Conservation (phyloP, 2,329 filamentous ascomycete genomes). For the Colletotrichum abscissum region DNA sequence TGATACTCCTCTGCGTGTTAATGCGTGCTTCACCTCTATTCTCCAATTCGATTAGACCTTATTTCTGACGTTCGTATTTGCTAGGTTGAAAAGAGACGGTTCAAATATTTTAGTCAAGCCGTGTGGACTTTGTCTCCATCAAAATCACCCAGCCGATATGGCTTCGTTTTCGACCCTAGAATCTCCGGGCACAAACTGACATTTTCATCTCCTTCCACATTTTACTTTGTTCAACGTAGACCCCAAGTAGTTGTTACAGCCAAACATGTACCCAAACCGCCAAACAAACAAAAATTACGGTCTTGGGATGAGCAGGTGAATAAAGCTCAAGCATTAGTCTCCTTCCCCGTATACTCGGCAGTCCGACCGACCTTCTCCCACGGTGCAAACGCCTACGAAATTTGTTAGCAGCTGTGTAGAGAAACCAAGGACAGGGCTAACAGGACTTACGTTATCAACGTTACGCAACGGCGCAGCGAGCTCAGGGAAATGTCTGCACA, state of each 20-base stretch:
- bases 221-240: not conserved
- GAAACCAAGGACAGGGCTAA: not conserved
- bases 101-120: too few species aligned
- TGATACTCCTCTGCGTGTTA: too few species aligned
- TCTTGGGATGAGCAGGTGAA: not conserved
- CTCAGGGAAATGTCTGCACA: slow-evolving; percentile 55
- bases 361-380: not conserved
- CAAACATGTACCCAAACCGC: not conserved
- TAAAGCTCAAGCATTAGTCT: not conserved
- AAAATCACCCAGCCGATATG: too few species aligned
- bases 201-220: not conserved
- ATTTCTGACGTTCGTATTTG: too few species aligned
- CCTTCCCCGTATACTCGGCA: not conserved
- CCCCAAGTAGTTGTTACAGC: not conserved
- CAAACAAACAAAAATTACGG: not conserved
- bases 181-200: not conserved
- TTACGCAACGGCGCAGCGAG: slow-evolving; percentile 35
- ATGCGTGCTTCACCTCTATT: too few species aligned
- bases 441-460: not conserved
- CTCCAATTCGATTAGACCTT: too few species aligned
- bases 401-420: not conserved
- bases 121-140: too few species aligned
- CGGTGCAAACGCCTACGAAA: not conserved
- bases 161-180: too few species aligned
- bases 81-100: too few species aligned